These are phyloP conservation scores for Monascus ruber DNA, from an alignment of 2,329 filamentous ascomycete species.

Conservation along the genomic window DNA sequence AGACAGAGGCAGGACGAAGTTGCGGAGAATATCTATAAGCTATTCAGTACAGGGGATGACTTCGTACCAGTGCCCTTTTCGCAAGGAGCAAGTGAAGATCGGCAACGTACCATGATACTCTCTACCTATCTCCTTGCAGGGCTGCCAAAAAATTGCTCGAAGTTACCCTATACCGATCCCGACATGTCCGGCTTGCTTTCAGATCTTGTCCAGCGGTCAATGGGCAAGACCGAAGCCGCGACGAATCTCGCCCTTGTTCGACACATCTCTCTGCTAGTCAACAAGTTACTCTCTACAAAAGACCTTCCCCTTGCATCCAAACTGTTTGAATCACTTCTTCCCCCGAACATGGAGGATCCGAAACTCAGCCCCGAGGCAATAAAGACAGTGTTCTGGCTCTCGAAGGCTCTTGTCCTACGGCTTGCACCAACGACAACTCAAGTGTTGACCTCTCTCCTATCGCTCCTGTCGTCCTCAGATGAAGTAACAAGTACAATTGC, in stretches of 20 bases:
- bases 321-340: constrained; percentile 22
- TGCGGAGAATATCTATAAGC: constrained; percentile 43
- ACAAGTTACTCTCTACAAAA: constrained; percentile 29
- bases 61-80: constrained; percentile 26
- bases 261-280: constrained; percentile 29
- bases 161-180: constrained; percentile 19
- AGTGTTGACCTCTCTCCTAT: constrained; percentile 41
- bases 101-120: constrained; percentile 41
- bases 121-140: constrained; percentile 48
- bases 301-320: constrained; percentile 19
- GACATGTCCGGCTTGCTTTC: constrained; percentile 24
- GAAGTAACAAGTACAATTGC: constrained; percentile 39
- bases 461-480: constrained; percentile 33
- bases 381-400: constrained; percentile 48
- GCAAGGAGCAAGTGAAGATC: constrained; percentile 18
- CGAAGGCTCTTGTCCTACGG: constrained; percentile 50
- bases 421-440: constrained; percentile 36
- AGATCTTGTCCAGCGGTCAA: constrained; percentile 24
- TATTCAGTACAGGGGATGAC: constrained; percentile 33
- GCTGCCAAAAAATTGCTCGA: constrained; percentile 28
- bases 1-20: constrained; percentile 41
- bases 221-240: constrained; percentile 18
- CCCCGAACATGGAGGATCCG: constrained; percentile 8
- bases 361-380: constrained; percentile 31
- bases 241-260: constrained; percentile 32